Evolutionary conservation across 129 eudicot species (phyloP).

Genomic region (Flaveria brownii): DNA sequence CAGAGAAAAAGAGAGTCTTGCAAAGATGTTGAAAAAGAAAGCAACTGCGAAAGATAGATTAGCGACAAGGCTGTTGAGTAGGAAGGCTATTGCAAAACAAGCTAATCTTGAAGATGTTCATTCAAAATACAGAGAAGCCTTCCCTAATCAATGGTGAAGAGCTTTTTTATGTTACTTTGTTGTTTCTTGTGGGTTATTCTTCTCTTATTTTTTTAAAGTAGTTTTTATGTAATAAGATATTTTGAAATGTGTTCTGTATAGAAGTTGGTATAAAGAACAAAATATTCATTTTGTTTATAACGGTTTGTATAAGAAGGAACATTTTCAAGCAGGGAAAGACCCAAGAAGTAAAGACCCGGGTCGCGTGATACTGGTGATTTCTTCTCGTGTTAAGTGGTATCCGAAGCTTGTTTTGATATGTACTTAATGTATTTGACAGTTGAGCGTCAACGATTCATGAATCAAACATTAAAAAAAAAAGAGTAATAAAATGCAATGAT

Average conservation of each 20-base stretch:
- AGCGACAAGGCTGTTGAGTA: constrained; percentile 54
- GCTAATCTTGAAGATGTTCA: constrained; percentile 57
- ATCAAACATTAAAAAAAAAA: too few relatives aligned
- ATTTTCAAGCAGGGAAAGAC: not conserved
- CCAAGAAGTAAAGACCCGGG: not conserved
- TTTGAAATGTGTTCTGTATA: not conserved
- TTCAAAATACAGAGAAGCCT: constrained; percentile 76
- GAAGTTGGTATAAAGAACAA: constrained; percentile 8
- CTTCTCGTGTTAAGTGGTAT: not conserved
- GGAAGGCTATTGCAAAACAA: constrained; percentile 60
- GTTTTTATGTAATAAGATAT: not conserved
- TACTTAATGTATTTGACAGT: not conserved
- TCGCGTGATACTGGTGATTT: not conserved
- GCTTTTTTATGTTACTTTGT: not conserved
- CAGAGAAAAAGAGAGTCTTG: constrained; percentile 55
- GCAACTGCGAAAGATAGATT: constrained; percentile 70
- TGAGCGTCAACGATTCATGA: not conserved
- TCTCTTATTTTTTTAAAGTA: not conserved
- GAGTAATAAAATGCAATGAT: too few relatives aligned
- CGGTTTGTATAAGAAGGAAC: not conserved
- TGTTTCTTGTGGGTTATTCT: not conserved
- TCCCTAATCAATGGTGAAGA: constrained; percentile 89
- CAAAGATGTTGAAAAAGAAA: constrained; percentile 90
- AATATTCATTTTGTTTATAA: not conserved
- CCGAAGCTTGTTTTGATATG: not conserved